Base-by-base conservation (phyloP, 2,329 filamentous ascomycete species). In the Talaromyces atroroseus region DNA sequence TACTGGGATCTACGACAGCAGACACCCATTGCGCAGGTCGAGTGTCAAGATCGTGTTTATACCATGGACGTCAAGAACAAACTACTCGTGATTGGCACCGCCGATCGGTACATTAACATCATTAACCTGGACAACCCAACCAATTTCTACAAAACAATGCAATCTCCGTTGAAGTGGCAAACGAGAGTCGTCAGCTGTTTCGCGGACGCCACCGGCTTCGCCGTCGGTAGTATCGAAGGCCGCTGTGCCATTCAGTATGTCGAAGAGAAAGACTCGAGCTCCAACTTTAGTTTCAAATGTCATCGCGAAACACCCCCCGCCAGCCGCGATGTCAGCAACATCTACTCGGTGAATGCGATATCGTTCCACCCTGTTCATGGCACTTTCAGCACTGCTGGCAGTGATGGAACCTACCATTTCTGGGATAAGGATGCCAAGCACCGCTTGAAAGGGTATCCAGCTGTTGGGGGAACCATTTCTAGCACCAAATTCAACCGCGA, bases 221-320 rank as follows among this genome's bases (percentile, higher is more conserved):
- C 94, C 1, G 89, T 99, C 51, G 94, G 94, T 54, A 95, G 90
- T 69, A 96, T 99, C 66, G 94, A 99, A 72, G 94, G 94, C 29
- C 88, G 94, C 56, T 99, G 94, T 71, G 94, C 94, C 1, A 99
- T 99, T 61, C 94, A 99, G 71, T 97, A 99, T 66, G 90, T 96
- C 36, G 92, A 99, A 67, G 94, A 99, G 45, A 96, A 96, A 74
- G 91, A 99, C 70, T 78, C 88, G 2, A 83, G 86, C 66, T 88
- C 87, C 68, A 97, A 99, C 78, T 99, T 99, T 80, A 96, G 90
- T 44, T 99, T 99, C 85, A 97, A 97, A 76, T 99, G 94, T 75
- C 94, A 99, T 74, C 91, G 94, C 58, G 90, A 96, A 66, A 83
- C 84, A 5, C 84, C 88, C 1, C 76, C 84, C 57, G 74, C 71